Conservation (phyloP, 345 rosid species). For the Lepidium aucheri region DNA sequence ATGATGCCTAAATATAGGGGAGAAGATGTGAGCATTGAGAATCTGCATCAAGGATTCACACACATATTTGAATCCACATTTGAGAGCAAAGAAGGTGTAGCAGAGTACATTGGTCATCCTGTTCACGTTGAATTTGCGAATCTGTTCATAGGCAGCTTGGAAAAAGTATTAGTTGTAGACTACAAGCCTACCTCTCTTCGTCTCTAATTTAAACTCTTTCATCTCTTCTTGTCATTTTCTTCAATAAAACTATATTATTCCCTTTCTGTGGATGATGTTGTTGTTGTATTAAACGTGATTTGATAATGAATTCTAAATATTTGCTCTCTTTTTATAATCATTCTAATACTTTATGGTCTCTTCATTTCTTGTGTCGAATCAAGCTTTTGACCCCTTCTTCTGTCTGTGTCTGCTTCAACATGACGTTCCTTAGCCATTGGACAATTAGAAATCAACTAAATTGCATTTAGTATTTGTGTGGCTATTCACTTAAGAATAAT, state of each 20-base stretch:
- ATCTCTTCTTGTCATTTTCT: neutral
- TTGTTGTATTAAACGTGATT: neutral
- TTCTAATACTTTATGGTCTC: neutral
- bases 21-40: slow-evolving; percentile 68
- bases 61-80: slow-evolving; percentile 71
- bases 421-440: too few relatives aligned
- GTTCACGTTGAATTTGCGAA: slow-evolving; percentile 55
- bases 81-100: slow-evolving; percentile 59
- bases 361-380: too few relatives aligned
- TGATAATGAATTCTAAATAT: neutral
- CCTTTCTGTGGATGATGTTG: neutral
- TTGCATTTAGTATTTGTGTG: too few relatives aligned
- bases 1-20: slow-evolving; percentile 38
- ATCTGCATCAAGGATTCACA: slow-evolving; percentile 73
- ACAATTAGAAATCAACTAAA: too few relatives aligned
- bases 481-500: too few relatives aligned
- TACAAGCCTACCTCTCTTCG: slow-evolving; percentile 54
- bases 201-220: neutral
- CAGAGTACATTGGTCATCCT: slow-evolving; percentile 68
- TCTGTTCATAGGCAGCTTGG: slow-evolving; percentile 36
- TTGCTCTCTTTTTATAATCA: neutral
- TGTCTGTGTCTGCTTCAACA: too few relatives aligned
- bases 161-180: slow-evolving; percentile 57
- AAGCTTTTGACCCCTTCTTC: too few relatives aligned
- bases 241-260: neutral